A percentile compares a stretch with the other conserved stretches of the same genome.
phyloP scores from a whole-genome alignment of 257 asterid species.

The Ilex asprella region DNA sequence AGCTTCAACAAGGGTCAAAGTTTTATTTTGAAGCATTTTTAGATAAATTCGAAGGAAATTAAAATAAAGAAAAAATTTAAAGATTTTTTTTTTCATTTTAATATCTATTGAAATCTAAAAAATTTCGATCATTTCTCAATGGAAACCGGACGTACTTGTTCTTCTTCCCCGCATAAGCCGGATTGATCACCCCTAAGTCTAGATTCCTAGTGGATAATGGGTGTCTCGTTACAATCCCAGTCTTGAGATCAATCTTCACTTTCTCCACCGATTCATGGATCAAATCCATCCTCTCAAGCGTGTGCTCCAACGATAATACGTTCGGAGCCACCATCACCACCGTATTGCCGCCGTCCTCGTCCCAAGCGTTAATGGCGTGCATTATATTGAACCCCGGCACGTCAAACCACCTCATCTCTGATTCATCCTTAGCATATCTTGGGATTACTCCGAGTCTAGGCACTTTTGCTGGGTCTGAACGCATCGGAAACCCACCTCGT shows the following conservation, averaged over 20 bases:
- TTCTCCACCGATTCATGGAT: slow-evolving; percentile 67
- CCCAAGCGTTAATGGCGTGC: slow-evolving; percentile 74
- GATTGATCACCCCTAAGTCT: slow-evolving; percentile 62
- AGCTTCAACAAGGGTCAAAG: too few species aligned
- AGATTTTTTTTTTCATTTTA: too few species aligned
- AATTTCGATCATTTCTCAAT: too few species aligned
- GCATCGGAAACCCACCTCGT: slow-evolving; percentile 47
- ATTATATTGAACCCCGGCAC: slow-evolving; percentile 48
- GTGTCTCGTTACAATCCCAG: slow-evolving; percentile 42
- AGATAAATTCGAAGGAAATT: too few species aligned
- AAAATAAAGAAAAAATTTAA: too few species aligned
- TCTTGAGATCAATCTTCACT: slow-evolving; percentile 45
- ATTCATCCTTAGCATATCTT: slow-evolving; percentile 50
- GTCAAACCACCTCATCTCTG: slow-evolving; percentile 66
- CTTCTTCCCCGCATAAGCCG: slow-evolving; percentile 44
- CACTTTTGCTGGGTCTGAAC: slow-evolving; percentile 39
- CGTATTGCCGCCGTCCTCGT: slow-evolving; percentile 55
- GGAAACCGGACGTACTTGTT: slow-evolving; percentile 29
- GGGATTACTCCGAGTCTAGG: slow-evolving; percentile 65
- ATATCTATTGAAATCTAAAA: too few species aligned
- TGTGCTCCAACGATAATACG: slow-evolving; percentile 54
- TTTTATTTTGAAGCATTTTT: too few species aligned
- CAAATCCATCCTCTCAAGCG: slow-evolving; percentile 55
- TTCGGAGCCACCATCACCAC: slow-evolving; percentile 69
- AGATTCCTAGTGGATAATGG: slow-evolving; percentile 56